Evolutionary conservation across 495 filamentous ascomycete species (phyloP), one percentile per base, ranked within the genome.

Genomic region (Aspergillus wentii): DNA sequence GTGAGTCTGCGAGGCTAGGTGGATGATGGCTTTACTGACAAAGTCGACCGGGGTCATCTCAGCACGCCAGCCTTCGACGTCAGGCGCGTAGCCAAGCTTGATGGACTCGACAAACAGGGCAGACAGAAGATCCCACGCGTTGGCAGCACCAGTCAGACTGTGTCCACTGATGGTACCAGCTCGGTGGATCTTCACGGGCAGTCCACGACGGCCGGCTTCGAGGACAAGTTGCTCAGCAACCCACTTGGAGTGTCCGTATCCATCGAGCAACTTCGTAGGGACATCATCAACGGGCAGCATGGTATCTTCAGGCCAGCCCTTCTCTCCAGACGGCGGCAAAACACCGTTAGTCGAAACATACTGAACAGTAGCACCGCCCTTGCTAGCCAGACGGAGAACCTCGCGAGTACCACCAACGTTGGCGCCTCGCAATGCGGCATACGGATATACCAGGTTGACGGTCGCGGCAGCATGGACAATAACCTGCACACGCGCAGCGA

Each of bases 41-140:
- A 83, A 83, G 56, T 85, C 80, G 2, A 81, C 81, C 0, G 81
- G 81, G 2, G 81, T 83, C 79, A 83, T 83, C 58, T 85, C 81
- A 0, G 78, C 78, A 18, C 75, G 72, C 80, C 81, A 84, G 35
- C 76, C 79, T 23, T 76, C 65, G 16, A 83, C 74, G 36, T 81
- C 72, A 0, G 80, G 80, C 4, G 70, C 71, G 36, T 72, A 73
- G 15, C 80, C 79, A 0, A 85, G 48, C 19, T 74, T 71, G 22
- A 83, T 70, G 6, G 80, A 83, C 46, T 85, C 81, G 2, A 85
- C 78, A 16, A 84, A 64, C 35, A 85, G 43, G 0, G 81, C 81
- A 42, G 74, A 76, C 9, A 85, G 59, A 5, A 85, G 64, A 69
- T 84, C 81, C 60, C 75, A 84, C 0, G 79, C 71, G 41, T 85